Evolutionary conservation across 805 yeast species (phyloP).

Genomic region (Myxozyma neotropica): DNA sequence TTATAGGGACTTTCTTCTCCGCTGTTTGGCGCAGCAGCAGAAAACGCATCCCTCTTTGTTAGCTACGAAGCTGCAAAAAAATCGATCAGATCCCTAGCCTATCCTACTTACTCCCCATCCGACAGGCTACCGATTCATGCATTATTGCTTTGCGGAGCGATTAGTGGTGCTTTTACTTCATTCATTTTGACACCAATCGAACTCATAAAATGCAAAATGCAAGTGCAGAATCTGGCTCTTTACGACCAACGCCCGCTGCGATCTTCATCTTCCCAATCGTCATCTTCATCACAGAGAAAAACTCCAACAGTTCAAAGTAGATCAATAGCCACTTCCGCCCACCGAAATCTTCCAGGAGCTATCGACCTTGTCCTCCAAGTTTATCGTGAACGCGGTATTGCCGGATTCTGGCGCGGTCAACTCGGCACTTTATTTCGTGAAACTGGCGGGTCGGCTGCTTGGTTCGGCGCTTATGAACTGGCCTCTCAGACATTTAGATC

Average conservation of each 20-base stretch:
- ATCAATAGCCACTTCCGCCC: slow-evolving; percentile 3
- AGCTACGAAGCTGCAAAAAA: slow-evolving; percentile 19
- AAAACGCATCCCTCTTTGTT: slow-evolving; percentile 77
- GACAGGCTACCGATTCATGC: slow-evolving; percentile 46
- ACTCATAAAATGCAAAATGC: slow-evolving; percentile 82
- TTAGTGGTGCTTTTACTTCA: slow-evolving; percentile 81
- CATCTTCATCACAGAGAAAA: not conserved
- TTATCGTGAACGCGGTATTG: slow-evolving; percentile 55
- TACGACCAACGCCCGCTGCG: slow-evolving; percentile 1
- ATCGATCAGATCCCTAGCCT: not conserved
- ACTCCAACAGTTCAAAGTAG: not conserved
- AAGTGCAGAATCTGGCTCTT: slow-evolving; percentile 55
- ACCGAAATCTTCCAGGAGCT: slow-evolving; percentile 25
- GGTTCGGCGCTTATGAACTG: slow-evolving; percentile 89
- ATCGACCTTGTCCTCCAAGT: slow-evolving; percentile 45
- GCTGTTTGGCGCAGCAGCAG: slow-evolving; percentile 84
- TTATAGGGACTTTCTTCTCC: slow-evolving; percentile 72
- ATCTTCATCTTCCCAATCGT: no score
- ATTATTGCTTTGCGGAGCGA: slow-evolving; percentile 70
- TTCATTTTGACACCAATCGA: slow-evolving; percentile 91
- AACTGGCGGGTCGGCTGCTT: slow-evolving; percentile 85
- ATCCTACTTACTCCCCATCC: not conserved
- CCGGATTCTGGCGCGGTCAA: slow-evolving; percentile 88
- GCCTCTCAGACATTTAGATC: slow-evolving; percentile 44
- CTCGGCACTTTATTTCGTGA: slow-evolving; percentile 79